phyloP scores from a whole-genome alignment of 2,329 filamentous ascomycete species.

The Ascochyta fabae region DNA sequence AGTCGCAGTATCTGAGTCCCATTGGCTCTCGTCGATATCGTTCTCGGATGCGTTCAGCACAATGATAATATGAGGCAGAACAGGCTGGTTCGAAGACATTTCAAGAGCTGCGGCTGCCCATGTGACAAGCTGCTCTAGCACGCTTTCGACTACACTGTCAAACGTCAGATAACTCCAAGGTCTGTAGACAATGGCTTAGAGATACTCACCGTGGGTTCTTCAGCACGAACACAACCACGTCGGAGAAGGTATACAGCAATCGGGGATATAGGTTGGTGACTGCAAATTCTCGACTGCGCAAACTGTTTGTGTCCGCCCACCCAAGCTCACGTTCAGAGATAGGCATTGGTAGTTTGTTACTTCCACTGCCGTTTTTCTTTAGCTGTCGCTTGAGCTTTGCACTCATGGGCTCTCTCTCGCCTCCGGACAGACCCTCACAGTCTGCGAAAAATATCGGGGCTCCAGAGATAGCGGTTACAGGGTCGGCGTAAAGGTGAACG shows the following conservation, averaged over 20 bases:
- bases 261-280: conserved; percentile 51
- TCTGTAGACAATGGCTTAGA: neutral
- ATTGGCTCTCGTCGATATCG: no score
- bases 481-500: conserved; percentile 58
- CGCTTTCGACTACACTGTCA: conserved; percentile 1
- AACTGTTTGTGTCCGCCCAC: conserved; percentile 22
- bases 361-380: no score
- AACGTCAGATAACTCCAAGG: conserved; percentile 2
- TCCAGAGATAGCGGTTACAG: conserved; percentile 48
- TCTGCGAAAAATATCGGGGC: conserved; percentile 35
- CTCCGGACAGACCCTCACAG: no score
- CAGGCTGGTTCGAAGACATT: conserved; percentile 58
- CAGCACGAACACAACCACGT: conserved; percentile 53
- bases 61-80: conserved; percentile 53
- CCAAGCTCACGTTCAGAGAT: conserved; percentile 40
- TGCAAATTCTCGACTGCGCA: conserved; percentile 39
- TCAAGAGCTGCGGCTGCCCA: conserved; percentile 20
- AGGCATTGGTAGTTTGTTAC: conserved; percentile 26
- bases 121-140: conserved; percentile 13
- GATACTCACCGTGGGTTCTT: conserved; percentile 44
- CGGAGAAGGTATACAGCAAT: conserved; percentile 53
- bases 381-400: no score
- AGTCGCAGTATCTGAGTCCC: no score
- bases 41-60: no score
- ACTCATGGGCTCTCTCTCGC: no score